A percentile compares a stretch with the other conserved stretches of the same genome.
Evolutionary conservation across 805 yeast genomes (phyloP).

Genomic region (Kurtzmaniella cleridarum): DNA sequence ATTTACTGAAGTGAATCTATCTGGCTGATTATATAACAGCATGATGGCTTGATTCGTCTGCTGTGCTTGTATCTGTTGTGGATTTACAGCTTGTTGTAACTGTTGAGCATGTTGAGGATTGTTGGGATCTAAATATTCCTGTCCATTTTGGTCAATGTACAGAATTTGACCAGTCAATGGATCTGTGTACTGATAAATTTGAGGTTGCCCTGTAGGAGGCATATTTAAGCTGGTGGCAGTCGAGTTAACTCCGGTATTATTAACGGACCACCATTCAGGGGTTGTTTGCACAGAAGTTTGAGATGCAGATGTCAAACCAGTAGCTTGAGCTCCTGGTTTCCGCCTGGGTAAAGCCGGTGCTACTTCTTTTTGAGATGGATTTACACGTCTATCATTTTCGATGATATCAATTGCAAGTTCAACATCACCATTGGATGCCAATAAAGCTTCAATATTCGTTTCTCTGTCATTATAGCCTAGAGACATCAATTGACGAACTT

Average conservation of each 20-base stretch:
- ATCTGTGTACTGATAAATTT: constrained; percentile 63
- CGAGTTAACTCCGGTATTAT: constrained; percentile 3
- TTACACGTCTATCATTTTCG: constrained; percentile 31
- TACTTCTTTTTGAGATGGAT: constrained; percentile 31
- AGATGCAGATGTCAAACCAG: constrained; percentile 16
- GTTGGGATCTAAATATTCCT: constrained; percentile 50
- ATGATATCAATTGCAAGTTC: constrained; percentile 56
- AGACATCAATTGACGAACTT: constrained; percentile 38
- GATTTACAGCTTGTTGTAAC: constrained; percentile 28
- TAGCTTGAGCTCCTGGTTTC: constrained; percentile 16
- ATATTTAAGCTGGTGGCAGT: constrained; percentile 1
- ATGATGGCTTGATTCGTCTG: constrained; percentile 35
- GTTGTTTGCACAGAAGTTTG: constrained; percentile 6
- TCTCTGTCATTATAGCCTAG: constrained; percentile 58
- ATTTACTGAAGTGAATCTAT: constrained; percentile 15
- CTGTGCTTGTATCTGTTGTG: constrained; percentile 26
- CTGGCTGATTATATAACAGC: constrained; percentile 39
- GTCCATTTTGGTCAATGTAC: constrained; percentile 65
- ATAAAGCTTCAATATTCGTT: constrained; percentile 58
- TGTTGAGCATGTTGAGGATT: constrained; percentile 41
- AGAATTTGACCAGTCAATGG: constrained; percentile 64
- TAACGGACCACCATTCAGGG: constrained; percentile 31
- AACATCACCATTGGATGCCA: constrained; percentile 53
- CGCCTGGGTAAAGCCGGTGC: constrained; percentile 47
- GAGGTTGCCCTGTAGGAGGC: constrained; percentile 32